Conservation (phyloP, 2,329 filamentous ascomycete genomes). For the Tetracladium maxilliforme region DNA sequence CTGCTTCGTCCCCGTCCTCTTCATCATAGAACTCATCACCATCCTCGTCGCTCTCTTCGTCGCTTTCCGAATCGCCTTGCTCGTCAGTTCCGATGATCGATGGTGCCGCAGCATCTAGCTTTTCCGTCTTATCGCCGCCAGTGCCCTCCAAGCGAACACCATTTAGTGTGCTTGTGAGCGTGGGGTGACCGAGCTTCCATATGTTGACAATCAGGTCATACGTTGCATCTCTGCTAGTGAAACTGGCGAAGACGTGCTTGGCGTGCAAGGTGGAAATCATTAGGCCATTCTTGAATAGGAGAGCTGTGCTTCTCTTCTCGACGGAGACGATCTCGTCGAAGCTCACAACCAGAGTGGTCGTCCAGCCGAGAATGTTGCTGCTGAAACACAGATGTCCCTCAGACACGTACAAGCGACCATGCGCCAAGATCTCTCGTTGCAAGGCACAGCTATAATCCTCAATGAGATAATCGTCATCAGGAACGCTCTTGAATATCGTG, state of each 20-base stretch:
- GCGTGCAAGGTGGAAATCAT: constrained; percentile 94
- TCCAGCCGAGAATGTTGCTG: constrained; percentile 97
- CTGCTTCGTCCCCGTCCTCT: constrained; percentile 54
- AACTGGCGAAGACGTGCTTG: constrained; percentile 89
- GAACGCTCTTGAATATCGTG: constrained; percentile 83
- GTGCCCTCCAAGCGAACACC: constrained; percentile 71
- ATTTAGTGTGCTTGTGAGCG: constrained; percentile 79
- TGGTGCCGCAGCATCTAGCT: constrained; percentile 34
- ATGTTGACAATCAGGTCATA: constrained; percentile 97
- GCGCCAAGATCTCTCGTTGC: constrained; percentile 87
- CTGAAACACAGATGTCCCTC: constrained; percentile 97
- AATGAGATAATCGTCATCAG: constrained; percentile 94
- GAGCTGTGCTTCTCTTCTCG: constrained; percentile 89
- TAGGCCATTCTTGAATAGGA: constrained; percentile 93
- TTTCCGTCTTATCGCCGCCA: constrained; percentile 84
- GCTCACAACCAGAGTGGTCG: constrained; percentile 92
- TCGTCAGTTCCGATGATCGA: constrained; percentile 21
- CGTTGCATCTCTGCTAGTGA: constrained; percentile 85
- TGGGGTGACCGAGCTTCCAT: constrained; percentile 93
- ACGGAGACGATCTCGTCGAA: constrained; percentile 97
- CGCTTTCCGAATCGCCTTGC: constrained; percentile 40
- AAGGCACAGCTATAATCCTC: constrained; percentile 97
- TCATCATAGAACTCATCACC: constrained; percentile 68
- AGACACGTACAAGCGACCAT: constrained; percentile 88
- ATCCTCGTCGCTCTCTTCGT: constrained; percentile 47